phyloP scores from a whole-genome alignment of 208 protist genomes.

The Leishmania tarentolae region DNA sequence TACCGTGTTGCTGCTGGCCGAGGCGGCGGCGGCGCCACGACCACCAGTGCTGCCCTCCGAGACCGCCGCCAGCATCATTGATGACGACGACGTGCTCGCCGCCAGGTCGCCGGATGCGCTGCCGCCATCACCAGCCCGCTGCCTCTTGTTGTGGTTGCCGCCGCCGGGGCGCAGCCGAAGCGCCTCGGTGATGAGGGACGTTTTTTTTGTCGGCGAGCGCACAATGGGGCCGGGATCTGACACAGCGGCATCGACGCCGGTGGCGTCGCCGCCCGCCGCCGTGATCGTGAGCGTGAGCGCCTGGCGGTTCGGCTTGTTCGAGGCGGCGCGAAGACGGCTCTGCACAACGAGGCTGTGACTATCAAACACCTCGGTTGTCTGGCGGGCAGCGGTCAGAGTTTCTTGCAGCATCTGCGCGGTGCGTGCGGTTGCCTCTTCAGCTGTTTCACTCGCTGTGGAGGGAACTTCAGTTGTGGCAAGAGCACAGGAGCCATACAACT shows the following conservation, averaged over 20 bases:
- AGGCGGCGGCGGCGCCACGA: not conserved
- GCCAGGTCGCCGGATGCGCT: not conserved
- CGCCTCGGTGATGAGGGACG: constrained; percentile 31
- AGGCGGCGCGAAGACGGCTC: constrained; percentile 13
- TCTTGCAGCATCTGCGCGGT: constrained; percentile 39
- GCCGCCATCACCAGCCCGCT: not conserved
- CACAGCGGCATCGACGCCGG: constrained; percentile 3
- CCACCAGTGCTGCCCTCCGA: not conserved
- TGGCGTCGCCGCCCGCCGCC: constrained; percentile 7
- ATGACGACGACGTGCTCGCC: constrained; percentile 11
- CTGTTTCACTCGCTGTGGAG: not conserved
- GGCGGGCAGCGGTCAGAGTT: constrained; percentile 23
- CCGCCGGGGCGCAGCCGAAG: constrained; percentile 15
- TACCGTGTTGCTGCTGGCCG: constrained; percentile 21
- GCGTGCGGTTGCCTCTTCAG: constrained; percentile 39
- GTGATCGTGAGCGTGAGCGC: constrained; percentile 31
- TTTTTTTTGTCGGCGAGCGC: constrained; percentile 70
- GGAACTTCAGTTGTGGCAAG: not conserved
- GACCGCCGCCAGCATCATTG: constrained; percentile 10
- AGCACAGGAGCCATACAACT: not conserved
- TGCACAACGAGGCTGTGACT: constrained; percentile 30
- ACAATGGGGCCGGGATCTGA: constrained; percentile 62
- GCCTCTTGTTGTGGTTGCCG: not conserved
- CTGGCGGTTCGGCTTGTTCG: not conserved
- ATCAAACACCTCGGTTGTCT: constrained; percentile 40